Conservation (phyloP, 768 basidiomycete species). For the Naganishia onofrii region DNA sequence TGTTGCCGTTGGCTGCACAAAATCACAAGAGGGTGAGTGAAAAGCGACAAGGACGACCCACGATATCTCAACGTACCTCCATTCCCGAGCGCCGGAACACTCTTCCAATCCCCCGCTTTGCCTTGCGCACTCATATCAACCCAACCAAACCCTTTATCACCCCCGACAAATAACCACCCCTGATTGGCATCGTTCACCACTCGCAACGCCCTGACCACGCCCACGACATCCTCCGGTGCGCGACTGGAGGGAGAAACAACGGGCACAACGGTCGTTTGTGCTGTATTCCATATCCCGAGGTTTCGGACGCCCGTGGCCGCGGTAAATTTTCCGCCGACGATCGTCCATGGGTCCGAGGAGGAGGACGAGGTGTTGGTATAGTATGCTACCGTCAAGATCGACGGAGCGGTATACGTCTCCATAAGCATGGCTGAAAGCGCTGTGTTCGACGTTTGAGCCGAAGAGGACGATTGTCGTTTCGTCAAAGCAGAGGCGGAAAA, state of each 20-base stretch:
- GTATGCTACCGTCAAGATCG: conserved; percentile 80
- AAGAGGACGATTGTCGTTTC: conserved; percentile 60
- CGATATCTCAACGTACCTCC: not conserved
- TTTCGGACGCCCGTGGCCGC: conserved; percentile 58
- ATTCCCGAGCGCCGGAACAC: conserved; percentile 10
- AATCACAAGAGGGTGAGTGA: not conserved
- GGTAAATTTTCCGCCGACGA: conserved; percentile 89
- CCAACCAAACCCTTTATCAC: conserved; percentile 9
- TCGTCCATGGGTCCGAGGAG: conserved; percentile 60
- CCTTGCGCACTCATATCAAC: conserved; percentile 13
- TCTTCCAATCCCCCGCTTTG: conserved; percentile 11
- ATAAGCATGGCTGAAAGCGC: conserved; percentile 50
- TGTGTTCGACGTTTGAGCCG: conserved; percentile 54
- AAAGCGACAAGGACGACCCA: not conserved
- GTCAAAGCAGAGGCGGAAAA: conserved; percentile 2
- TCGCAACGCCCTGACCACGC: conserved; percentile 71
- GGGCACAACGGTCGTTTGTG: conserved; percentile 50
- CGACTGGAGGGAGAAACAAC: conserved; percentile 56
- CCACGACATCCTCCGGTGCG: conserved; percentile 59
- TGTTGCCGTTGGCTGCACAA: not conserved
- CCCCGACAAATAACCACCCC: conserved; percentile 20
- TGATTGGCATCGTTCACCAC: conserved; percentile 61
- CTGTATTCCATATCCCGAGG: conserved; percentile 69
- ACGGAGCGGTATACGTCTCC: conserved; percentile 70
- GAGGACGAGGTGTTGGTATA: conserved; percentile 71